Percentiles rank a stretch among this genome's conserved stretches.
phyloP scores from a whole-genome alignment of 306 rosid species.

The Sicyos edulis region DNA sequence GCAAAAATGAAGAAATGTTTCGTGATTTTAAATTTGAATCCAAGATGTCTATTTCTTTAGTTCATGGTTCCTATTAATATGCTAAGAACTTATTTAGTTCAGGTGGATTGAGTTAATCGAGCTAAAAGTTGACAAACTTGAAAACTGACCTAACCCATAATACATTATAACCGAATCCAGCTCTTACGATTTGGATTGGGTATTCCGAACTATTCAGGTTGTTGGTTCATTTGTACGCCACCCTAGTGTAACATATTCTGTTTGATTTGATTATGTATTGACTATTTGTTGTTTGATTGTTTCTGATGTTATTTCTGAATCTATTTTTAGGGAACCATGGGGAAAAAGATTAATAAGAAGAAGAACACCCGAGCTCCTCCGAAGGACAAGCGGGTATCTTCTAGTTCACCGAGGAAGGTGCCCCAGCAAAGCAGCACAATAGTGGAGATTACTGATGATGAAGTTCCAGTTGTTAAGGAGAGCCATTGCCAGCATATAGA shows the following conservation, averaged over 20 bases:
- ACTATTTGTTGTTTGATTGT: not conserved
- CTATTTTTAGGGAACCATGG: constrained; percentile 57
- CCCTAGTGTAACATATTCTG: not conserved
- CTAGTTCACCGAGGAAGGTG: constrained; percentile 30
- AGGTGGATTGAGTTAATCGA: too few relatives aligned
- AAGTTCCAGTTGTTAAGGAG: constrained; percentile 40
- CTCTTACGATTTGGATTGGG: too few relatives aligned
- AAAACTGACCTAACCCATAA: too few relatives aligned
- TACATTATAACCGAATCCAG: too few relatives aligned
- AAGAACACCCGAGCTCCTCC: constrained; percentile 37
- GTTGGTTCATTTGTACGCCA: too few relatives aligned
- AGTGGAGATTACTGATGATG: constrained; percentile 38
- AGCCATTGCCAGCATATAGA: constrained; percentile 64
- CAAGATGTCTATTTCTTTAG: too few relatives aligned
- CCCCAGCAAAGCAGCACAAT: constrained; percentile 27
- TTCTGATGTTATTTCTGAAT: constrained; percentile 7
- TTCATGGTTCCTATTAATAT: too few relatives aligned
- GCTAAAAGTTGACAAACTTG: too few relatives aligned
- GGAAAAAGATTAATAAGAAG: constrained; percentile 68
- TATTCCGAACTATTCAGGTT: too few relatives aligned
- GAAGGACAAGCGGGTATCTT: constrained; percentile 47
- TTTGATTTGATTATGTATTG: not conserved
- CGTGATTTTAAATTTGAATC: too few relatives aligned
- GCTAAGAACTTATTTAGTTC: too few relatives aligned
- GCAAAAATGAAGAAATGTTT: too few relatives aligned